Base-by-base conservation (phyloP, 805 yeast species). In the Yamadazyma ubonensis region DNA sequence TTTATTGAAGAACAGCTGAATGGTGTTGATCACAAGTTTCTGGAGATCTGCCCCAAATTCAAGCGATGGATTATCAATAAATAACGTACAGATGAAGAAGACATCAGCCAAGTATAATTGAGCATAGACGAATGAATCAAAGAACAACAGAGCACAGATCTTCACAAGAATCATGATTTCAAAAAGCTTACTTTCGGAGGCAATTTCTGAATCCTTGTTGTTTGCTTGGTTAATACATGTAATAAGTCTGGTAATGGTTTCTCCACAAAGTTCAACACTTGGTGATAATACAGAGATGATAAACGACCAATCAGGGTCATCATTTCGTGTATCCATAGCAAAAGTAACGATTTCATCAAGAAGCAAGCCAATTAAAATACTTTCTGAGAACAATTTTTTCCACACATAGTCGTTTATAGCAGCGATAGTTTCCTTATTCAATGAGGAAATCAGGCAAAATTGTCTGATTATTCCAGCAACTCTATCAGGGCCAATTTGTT, bases 321-420 rank as follows among this genome's bases (percentile, higher is more conserved):
- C 87, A n/a, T 87, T 81, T 48, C 83, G 84, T 52, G 82, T 78
- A 48, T 85, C 93, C 48, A 86, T 73, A 1, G 89, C 83, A 46
- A 81, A 82, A 2, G 81, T 76, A 5, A 86, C 76, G 16, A 85
- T 76, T 52, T 86, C 96, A 46, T 85, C 89, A 8, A 87, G 72
- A 17, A 86, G 65, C 3, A 78, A 59, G 2, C 73, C 67, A 3
- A 76, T 73, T 9, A 87, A 59, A 27, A 78, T 66, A 31, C 80
- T 80, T 39, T 85, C 89, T 2, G 73, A 52, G 16, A 83, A 78
- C 10, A 88, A 53, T 37, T 75, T 71, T 26, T 78, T 73, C 95
- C 96, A 88, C 12, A 86, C 63, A 36, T 75, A 71, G 27, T 77
- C 72, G 38, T 79, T 71, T 48, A 86, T 73, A 1, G 75, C 66